phyloP scores from a whole-genome alignment of 2,329 filamentous ascomycete genomes.

The Teratosphaeria destructans region DNA sequence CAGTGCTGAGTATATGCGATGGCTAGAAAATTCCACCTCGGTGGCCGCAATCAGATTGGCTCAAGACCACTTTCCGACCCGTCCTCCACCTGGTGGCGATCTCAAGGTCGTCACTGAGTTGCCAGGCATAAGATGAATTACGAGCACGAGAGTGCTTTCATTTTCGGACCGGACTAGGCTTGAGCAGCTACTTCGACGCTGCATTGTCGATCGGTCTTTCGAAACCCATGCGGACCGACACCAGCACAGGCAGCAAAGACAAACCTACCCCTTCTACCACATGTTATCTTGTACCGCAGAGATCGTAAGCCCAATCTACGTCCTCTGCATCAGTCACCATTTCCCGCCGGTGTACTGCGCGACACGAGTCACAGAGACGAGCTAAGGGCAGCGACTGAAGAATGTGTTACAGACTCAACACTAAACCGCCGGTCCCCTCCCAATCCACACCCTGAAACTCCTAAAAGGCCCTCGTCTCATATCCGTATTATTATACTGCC shows the following conservation, averaged over 20 bases:
- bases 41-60: constrained; percentile 1
- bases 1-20: constrained; percentile 23
- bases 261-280: constrained; percentile 2
- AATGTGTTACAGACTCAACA: constrained; percentile 2
- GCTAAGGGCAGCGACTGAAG: constrained; percentile 10
- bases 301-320: constrained; percentile 15
- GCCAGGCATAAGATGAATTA: constrained; percentile 2
- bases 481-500: constrained; percentile 32
- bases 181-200: constrained; percentile 15
- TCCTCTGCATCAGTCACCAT: constrained; percentile 11
- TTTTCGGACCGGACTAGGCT: constrained; percentile 10
- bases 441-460: constrained; percentile 27
- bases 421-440: constrained; percentile 28
- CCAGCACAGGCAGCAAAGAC: constrained; percentile 2
- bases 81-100: neutral
- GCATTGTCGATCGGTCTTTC: constrained; percentile 10
- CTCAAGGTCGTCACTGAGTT: neutral
- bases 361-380: constrained; percentile 11
- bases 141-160: constrained; percentile 17
- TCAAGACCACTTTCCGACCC: neutral
- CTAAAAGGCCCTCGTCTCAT: constrained; percentile 28
- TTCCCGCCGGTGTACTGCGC: constrained; percentile 12
- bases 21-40: constrained; percentile 9
- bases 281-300: constrained; percentile 18
- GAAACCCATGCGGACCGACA: constrained; percentile 4